These are phyloP conservation scores for Boletus vermiculosoides DNA, from an alignment of 768 basidiomycete genomes.

Conservation along the genomic window DNA sequence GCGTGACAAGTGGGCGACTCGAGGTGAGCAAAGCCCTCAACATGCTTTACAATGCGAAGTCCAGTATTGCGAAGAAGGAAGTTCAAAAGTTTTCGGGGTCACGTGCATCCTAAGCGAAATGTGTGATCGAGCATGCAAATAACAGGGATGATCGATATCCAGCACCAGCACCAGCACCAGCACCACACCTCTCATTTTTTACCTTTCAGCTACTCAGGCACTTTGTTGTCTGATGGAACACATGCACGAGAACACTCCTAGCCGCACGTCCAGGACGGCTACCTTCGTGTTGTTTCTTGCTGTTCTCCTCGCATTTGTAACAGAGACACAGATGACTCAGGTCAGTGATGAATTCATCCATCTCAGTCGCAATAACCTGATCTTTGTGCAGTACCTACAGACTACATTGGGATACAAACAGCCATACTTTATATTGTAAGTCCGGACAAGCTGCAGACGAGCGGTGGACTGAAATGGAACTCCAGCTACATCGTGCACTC, in stretches of 20 bases:
- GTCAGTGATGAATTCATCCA: conserved; percentile 36
- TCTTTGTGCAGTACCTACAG: conserved; percentile 66
- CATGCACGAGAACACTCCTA: not conserved
- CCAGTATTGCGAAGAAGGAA: not conserved
- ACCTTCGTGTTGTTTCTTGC: conserved; percentile 56
- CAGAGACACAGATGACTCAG: conserved; percentile 75
- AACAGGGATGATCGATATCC: not conserved
- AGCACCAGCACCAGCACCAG: not conserved
- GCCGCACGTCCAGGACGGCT: conserved; percentile 34
- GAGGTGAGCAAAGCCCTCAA: conserved; percentile 64
- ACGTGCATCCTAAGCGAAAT: not conserved
- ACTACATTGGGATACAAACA: conserved; percentile 74
- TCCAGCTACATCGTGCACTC: conserved; percentile 86
- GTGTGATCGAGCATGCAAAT: no score
- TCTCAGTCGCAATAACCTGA: conserved; percentile 1
- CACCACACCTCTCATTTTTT: not conserved
- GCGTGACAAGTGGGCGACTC: conserved; percentile 58
- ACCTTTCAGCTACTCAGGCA: not conserved
- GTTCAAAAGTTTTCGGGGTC: not conserved
- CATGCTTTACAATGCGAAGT: conserved; percentile 34
- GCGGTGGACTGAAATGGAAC: not conserved
- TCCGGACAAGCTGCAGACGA: not conserved
- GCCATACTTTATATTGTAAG: conserved; percentile 87
- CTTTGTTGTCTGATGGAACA: conserved; percentile 5
- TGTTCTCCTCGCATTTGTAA: conserved; percentile 69